Evolutionary conservation across 1,139 yeast genomes (phyloP), one percentile per base, ranked within the genome.

Genomic region (Yamadazyma triangularis): DNA sequence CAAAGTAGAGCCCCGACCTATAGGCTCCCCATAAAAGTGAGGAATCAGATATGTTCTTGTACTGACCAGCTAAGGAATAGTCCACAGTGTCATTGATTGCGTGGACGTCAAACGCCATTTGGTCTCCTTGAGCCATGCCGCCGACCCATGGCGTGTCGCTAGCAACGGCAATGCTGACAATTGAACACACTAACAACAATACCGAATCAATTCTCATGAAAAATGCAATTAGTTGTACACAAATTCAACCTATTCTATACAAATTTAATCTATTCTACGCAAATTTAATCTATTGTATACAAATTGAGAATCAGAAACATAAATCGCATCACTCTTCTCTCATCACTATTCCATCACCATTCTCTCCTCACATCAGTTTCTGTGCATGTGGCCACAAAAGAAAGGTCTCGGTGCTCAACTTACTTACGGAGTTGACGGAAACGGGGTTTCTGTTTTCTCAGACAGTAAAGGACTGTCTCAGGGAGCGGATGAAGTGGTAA

Each of bases 21-120:
- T 89, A 91, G 0, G 97, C 95, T 1, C 96, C 97, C 98, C 98
- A 91, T 22, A 67, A 42, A 25, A 68, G 53, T 4, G 72, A 63
- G 29, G 56, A 54, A 32, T 59, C 53, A 4, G 70, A 56, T 18
- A 56, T 29, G 24, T 46, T 45, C 16, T 50, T 41, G 38, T 58
- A 63, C 18, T 51, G 47, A 4, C 41, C 48, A 13, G 45, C 36
- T n/a, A 50, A 32, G 5, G 50, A 43, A 10, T 30, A 18, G 25
- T 39, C 47, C 21, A 32, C 27, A 11, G 16, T 20, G 9, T 23
- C 34, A 8, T 27, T 32, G 2, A 10, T 28, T 3, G 21, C 16
- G 19, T 24, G 14, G 4, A 33, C 5, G 26, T 38, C 20, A 18
- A 18, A 18, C 6, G 20, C 8, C 20, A 18, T 18, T 9, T 18